Base-by-base conservation (phyloP, 257 asterid species). In the Misopates orontium region DNA sequence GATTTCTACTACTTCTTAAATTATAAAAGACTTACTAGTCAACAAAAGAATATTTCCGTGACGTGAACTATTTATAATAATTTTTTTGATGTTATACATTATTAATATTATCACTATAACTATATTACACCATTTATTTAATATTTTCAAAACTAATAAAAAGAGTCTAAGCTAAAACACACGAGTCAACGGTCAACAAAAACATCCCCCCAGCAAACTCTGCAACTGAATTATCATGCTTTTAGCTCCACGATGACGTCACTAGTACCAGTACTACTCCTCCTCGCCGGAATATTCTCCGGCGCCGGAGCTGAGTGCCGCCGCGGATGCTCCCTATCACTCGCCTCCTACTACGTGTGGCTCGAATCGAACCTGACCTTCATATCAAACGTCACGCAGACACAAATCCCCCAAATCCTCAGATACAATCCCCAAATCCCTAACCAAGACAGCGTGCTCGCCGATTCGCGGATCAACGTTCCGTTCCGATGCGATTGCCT, bases 401-500 rank as follows among this genome's bases (percentile, higher is more conserved):
- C 44, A 50, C 0, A 72, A 21, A 67, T 73, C 64, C 13, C 40
- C 0, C 13, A 23, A 7, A 74, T 89, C 68, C 66, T 73, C 13
- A 4, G 16, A 1, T 84, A 73, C 85, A 92, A 80, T 72, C 87
- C 77, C 18, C 52, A 58, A 22, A 62, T 87, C 65, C 59, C 76
- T 1, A 84, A 81, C 72, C 85, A 65, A 23, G 87, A 92, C 62
- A 68, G 48, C 70, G 80, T 92, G 6, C 0, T 47, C 0, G 87
- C 86, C 5, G 80, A 0, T 0, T 1, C 66, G 1, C 80, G 88
- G 36, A 53, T 85, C 21, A 79, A 79, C 77, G 73, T 92, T 47
- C 98, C 97, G 11, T 87, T 92, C 78, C 0, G 67, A n/a, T 92
- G 98, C 78, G 88, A 71, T 21, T 89, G 98, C 64, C 40, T 87